Evolutionary conservation across 129 eudicot species (phyloP), one percentile per base, ranked within the genome.

Genomic region (Centaurea solstitialis): DNA sequence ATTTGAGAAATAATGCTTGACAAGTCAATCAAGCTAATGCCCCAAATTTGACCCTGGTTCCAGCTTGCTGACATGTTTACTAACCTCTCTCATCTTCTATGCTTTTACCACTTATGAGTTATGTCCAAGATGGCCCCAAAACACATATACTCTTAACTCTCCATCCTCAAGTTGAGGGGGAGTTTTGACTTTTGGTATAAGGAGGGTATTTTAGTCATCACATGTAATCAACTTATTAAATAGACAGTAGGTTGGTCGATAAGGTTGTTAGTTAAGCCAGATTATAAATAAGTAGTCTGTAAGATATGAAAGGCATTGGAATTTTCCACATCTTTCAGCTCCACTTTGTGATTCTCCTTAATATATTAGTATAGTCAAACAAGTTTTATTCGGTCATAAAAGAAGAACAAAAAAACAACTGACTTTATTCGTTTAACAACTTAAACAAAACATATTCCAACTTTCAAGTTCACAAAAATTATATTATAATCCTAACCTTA

Each of bases 371-470:
- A 75, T 47, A 38, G 80, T 81, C 85, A 75, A 22, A 76, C 65
- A 68, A 57, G 13, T 21, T 67, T 10, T n/a, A 77, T 66, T 38
- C 13, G 22, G 65, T 66, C 73, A 15, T 0, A 12, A 39, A 35
- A 61, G 65, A 20, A 61, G 5, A 53, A 6, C 12, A 30, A 7
- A 43, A 76, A 24, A 40, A 4, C 73, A 39, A 10, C 62, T 7
- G 68, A 73, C 66, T 41, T 21, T 64, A 61, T 73, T 80, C 50
- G 65, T 22, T 73, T 26, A 73, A 64, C 74, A 73, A 62, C 74
- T 64, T 69, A 22, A 13, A 26, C 1, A 33, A 33, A 26, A 57
- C 0, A 50, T 21, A 39, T 21, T 68, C 50, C 53, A 11, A 69
- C 68, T 30, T 47, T 69, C 17, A 69, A 59, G 70, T 68, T 79